A percentile compares a stretch with the other conserved stretches of the same genome.
These are phyloP conservation scores for Sutorius australiensis DNA, from an alignment of 768 basidiomycete genomes.

Conservation along the genomic window DNA sequence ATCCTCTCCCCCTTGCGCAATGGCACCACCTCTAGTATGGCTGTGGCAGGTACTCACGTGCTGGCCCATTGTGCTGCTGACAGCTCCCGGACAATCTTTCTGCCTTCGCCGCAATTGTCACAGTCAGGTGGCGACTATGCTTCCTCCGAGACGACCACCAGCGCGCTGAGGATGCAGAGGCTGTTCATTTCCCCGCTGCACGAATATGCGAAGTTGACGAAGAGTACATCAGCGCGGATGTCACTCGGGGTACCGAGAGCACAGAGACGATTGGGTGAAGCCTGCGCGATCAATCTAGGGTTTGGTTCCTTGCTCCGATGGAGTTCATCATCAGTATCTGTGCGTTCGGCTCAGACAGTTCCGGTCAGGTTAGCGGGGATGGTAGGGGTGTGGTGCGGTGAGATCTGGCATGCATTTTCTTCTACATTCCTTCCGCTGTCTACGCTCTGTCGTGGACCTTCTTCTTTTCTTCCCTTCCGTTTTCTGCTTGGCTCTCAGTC, in stretches of 20 bases:
- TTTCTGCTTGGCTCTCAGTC: neutral
- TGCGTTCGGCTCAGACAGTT: neutral
- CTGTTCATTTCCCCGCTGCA: constrained; percentile 6
- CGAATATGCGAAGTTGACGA: neutral
- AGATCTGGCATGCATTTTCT: neutral
- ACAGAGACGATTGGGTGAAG: constrained; percentile 1
- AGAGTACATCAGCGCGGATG: neutral
- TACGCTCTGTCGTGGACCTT: neutral
- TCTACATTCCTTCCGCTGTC: neutral
- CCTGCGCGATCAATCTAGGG: neutral
- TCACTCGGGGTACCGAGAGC: constrained; percentile 8
- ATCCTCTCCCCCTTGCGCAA: neutral
- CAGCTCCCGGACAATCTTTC: neutral
- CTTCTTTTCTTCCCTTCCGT: neutral
- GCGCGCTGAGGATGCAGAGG: neutral
- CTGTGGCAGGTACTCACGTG: neutral
- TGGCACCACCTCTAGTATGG: neutral
- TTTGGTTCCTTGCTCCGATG: neutral
- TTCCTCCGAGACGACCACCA: neutral
- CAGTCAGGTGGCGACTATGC: neutral
- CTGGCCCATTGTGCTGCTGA: neutral
- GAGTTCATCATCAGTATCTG: neutral
- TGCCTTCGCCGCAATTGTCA: neutral
- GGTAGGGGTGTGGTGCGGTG: neutral
- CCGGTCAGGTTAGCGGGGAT: neutral